Evolutionary conservation across 495 filamentous ascomycete species (phyloP).

Genomic region (Neurospora sp.): DNA sequence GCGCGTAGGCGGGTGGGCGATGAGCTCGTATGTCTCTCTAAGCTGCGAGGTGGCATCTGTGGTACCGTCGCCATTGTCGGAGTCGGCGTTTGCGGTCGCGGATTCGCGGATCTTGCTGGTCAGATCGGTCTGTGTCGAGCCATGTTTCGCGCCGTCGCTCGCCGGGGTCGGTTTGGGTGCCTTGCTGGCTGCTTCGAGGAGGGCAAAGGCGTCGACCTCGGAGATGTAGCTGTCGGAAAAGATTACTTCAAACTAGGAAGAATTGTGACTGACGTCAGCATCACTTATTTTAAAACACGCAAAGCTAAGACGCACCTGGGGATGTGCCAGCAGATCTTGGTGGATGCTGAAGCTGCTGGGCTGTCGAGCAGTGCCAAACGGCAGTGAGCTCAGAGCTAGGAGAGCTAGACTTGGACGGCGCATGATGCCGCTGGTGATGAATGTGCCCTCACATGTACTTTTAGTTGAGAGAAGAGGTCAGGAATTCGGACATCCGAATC

Average conservation of each 20-base stretch:
- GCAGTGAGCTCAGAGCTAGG: conserved; percentile 23
- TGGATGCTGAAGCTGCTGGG: conserved; percentile 50
- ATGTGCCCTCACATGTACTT: conserved; percentile 21
- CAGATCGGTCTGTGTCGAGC: conserved; percentile 27
- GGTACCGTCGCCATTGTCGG: neutral
- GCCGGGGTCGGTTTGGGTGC: neutral
- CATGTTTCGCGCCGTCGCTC: conserved; percentile 15
- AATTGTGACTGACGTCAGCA: neutral
- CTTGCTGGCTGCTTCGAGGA: conserved; percentile 31
- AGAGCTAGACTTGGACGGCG: conserved; percentile 33
- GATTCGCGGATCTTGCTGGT: conserved; percentile 23
- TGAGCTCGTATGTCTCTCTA: conserved; percentile 55
- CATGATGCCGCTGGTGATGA: conserved; percentile 37
- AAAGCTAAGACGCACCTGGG: conserved; percentile 54
- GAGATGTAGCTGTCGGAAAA: conserved; percentile 68
- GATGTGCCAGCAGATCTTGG: conserved; percentile 85
- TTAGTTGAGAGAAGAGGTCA: neutral
- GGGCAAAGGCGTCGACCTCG: conserved; percentile 54
- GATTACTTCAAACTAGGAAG: conserved; percentile 62
- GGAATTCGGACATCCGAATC: neutral
- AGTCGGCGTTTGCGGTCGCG: conserved; percentile 15
- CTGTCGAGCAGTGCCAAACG: conserved; percentile 32
- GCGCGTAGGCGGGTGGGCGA: conserved; percentile 56
- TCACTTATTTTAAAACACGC: neutral
- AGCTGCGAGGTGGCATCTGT: conserved; percentile 12